Evolutionary conservation across 306 rosid species (phyloP), one percentile per base, ranked within the genome.

Genomic region (Albizia julibrissin): DNA sequence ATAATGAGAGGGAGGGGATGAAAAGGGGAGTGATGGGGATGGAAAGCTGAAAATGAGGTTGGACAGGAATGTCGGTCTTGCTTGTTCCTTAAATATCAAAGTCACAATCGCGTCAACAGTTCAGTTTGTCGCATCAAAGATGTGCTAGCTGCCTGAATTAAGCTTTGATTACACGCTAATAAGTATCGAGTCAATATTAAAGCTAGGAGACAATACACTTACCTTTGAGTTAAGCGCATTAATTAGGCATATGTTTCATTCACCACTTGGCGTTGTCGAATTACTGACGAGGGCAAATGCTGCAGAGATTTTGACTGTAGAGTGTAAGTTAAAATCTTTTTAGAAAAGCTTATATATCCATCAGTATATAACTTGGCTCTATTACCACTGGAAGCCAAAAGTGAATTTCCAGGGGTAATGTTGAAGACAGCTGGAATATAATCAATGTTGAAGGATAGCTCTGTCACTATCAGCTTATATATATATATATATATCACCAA

Each of bases 41-140:
- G 21, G n/a, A 15, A 31, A 34, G 69, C 19, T 6, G 8, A 26
- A 65, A 31, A 31, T 33, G 12, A 19, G n/a, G 50, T 39, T n/a
- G 50, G 74, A 14, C 74, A 69, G 18, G 49, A 6, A 69, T 11
- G 74, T 69, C 31, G 15, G 29, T 69, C 50, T 69, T 31, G 31
- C 74, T 39, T 43, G 29, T 39, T 69, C 21, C 50, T 69, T 69
- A 12, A 69, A 69, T 69, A 69, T 69, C 74, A 37, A 69, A 69
- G 74, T 69, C 74, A 37, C 73, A 10, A 39, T 68, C 49, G 12
- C 16, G 0, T 68, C 10, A 21, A 68, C 27, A 21, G 15, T 34
- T 34, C 5, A 18, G 5, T 68, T 39, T 68, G 27, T 68, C 73
- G 27, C 21, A 1, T 40, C 24, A 68, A 37, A 21, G 24, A 56